Base-by-base conservation (phyloP, 352 stramenopile genomes). In the Thalassiosira mediterranea region DNA sequence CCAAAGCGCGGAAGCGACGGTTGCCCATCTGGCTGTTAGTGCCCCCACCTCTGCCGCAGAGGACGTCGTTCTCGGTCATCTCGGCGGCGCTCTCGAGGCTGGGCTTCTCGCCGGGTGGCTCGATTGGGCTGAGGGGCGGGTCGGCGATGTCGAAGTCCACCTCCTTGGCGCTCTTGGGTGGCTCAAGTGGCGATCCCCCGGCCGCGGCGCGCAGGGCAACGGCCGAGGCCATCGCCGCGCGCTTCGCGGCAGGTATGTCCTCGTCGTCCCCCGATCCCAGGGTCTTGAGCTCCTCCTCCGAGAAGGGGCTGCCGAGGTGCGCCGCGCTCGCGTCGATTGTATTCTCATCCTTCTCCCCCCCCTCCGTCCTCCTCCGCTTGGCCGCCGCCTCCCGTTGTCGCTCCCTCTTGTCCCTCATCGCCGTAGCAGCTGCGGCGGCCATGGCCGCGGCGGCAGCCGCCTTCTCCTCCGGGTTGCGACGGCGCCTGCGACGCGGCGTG, bases 11-110 rank as follows among this genome's bases (percentile, higher is more conserved):
- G 59, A 88, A 92, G 31, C 84, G 72, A 26, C 82, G 72, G 64
- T 92, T 91, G 0, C 87, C 87, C 72, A 91, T 81, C 69, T 92
- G 87, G 4, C 84, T 88, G 59, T 92, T 92, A 0, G 87, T 91
- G 13, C 87, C 87, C 26, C 87, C 87, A 13, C 87, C 87, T 38
- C 84, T 71, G 44, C 87, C 87, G 60, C 79, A 90, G 0, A 92
- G 67, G 2, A 92, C 87, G 72, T 92, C 87, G 47, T 86, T 83
- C 8, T 72, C 62, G 28, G 84, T 88, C 25, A 92, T 76, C 31
- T 81, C 68, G 2, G 40, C 72, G n/a, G 75, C 47, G 29, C 53
- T 81, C 38, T 85, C 67, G 23, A 86, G 81, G 23, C 86, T 48
- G 10, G 82, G 58, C 23, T 54, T 19, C 17, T 60, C 56, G 2